Evolutionary conservation across 345 rosid species (phyloP).

Genomic region (Aquilaria malaccensis): DNA sequence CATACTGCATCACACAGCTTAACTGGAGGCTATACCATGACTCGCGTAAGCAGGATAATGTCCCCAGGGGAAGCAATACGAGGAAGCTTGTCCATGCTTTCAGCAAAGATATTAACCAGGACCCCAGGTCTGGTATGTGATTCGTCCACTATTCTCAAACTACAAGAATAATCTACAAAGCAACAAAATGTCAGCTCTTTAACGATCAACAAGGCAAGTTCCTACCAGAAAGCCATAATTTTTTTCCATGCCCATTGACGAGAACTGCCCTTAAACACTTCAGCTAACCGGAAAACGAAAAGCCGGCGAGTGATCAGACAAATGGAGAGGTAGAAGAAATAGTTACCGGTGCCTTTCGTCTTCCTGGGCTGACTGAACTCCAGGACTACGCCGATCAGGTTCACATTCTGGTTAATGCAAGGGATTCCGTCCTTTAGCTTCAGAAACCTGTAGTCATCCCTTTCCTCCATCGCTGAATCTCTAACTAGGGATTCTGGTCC

Average conservation of each 20-base stretch:
- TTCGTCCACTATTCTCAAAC: slow-evolving; percentile 49
- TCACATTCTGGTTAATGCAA: slow-evolving; percentile 50
- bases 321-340: background rate
- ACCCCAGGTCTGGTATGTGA: slow-evolving; percentile 32
- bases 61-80: slow-evolving; percentile 37
- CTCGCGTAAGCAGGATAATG: slow-evolving; percentile 46
- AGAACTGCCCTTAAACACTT: background rate
- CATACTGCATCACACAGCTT: no score
- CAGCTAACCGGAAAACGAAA: background rate
- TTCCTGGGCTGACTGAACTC: slow-evolving; percentile 29
- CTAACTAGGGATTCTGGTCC: background rate
- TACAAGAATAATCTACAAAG: slow-evolving; percentile 48
- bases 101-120: slow-evolving; percentile 39
- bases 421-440: slow-evolving; percentile 49
- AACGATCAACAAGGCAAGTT: background rate
- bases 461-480: slow-evolving; percentile 21
- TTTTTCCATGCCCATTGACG: background rate
- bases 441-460: slow-evolving; percentile 41
- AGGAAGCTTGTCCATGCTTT: slow-evolving; percentile 42
- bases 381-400: slow-evolving; percentile 33
- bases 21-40: slow-evolving; percentile 32
- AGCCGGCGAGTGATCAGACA: background rate
- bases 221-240: background rate
- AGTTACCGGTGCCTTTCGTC: slow-evolving; percentile 50
- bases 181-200: background rate